A percentile compares a stretch with the other conserved stretches of the same genome.
Conservation (phyloP, 352 stramenopile genomes). For the Phytophthora quininea region DNA sequence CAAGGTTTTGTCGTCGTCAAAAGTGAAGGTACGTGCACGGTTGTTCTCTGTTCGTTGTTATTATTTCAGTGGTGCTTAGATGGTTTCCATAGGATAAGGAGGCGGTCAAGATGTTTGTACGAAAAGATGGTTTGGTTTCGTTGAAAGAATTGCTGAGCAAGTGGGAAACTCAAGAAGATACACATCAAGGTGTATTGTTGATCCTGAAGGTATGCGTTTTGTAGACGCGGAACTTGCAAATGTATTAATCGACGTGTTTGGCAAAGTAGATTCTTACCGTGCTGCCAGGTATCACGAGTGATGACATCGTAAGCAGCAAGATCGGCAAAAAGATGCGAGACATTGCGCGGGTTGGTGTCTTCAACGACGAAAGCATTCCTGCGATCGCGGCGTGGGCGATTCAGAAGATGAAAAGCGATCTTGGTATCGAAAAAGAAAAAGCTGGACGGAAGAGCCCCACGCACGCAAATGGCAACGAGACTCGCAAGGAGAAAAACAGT, state of each 20-base stretch:
- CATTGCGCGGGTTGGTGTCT: slow-evolving; percentile 43
- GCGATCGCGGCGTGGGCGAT: slow-evolving; percentile 62
- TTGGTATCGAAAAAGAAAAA: slow-evolving; percentile 23
- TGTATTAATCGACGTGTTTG: slow-evolving; percentile 2
- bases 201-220: slow-evolving; percentile 58
- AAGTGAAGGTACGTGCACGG: slow-evolving; percentile 44
- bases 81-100: slow-evolving; percentile 45
- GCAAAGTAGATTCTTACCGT: slow-evolving; percentile 51
- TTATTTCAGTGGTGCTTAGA: slow-evolving; percentile 3
- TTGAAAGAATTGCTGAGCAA: slow-evolving; percentile 50
- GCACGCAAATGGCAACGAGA: slow-evolving; percentile 11
- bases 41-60: not conserved
- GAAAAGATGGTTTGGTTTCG: slow-evolving; percentile 49
- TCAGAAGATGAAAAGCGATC: slow-evolving; percentile 56
- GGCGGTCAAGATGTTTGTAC: slow-evolving; percentile 56
- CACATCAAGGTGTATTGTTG: slow-evolving; percentile 59
- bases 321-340: slow-evolving; percentile 59
- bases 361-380: slow-evolving; percentile 34
- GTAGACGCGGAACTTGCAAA: too few relatives aligned
- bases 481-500: slow-evolving; percentile 14
- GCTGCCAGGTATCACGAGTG: slow-evolving; percentile 57
- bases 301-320: slow-evolving; percentile 45
- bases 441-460: slow-evolving; percentile 9
- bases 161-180: slow-evolving; percentile 55
- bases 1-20: slow-evolving; percentile 31